Evolutionary conservation across 148 eudicot genomes (phyloP).

Genomic region (Vaccinium corymbosum): DNA sequence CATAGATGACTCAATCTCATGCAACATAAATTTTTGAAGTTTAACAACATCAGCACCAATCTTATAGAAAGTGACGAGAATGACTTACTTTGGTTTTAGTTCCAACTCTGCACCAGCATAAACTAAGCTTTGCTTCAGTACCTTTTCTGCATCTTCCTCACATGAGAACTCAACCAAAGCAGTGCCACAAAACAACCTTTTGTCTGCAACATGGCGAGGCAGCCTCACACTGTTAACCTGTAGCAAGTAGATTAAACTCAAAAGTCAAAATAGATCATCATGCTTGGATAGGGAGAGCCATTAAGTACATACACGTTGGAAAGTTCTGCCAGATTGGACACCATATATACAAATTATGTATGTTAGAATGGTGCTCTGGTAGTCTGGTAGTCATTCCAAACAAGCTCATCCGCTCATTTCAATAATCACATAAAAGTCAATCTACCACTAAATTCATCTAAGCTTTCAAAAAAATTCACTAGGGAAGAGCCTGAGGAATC

Average conservation of each 20-base stretch:
- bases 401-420: neutral
- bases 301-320: neutral
- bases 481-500: neutral
- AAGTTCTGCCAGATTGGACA: neutral
- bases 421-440: neutral
- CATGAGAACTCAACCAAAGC: slow-evolving; percentile 80
- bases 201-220: slow-evolving; percentile 77
- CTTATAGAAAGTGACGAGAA: neutral
- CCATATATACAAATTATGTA: neutral
- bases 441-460: neutral
- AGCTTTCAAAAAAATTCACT: neutral
- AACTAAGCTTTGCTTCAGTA: slow-evolving; percentile 61
- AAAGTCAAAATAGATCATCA: neutral
- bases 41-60: neutral
- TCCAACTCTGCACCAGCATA: slow-evolving; percentile 70
- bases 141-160: slow-evolving; percentile 70
- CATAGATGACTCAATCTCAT: neutral
- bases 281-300: neutral
- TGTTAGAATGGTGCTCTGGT: no score
- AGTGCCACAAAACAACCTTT: slow-evolving; percentile 72
- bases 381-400: neutral
- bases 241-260: slow-evolving; percentile 10
- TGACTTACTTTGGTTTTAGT: slow-evolving; percentile 73
- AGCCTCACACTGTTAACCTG: slow-evolving; percentile 95
- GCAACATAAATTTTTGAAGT: neutral